These are phyloP conservation scores for Begonia loranthoides DNA, from an alignment of 306 rosid species.

Conservation along the genomic window DNA sequence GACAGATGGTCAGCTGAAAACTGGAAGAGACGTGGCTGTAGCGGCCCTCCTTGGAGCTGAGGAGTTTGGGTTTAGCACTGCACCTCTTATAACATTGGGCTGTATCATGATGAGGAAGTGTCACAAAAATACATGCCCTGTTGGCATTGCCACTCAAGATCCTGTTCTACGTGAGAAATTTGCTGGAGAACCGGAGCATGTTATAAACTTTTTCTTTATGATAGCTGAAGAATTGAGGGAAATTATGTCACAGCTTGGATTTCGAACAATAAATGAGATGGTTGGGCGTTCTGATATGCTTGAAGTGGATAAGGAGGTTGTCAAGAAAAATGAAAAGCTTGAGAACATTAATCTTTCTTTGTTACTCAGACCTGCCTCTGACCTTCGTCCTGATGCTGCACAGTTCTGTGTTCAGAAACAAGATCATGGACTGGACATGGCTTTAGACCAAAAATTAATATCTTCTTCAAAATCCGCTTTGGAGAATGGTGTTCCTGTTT, in stretches of 20 bases:
- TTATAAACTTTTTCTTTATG: slow-evolving; percentile 92
- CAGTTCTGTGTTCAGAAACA: slow-evolving; percentile 89
- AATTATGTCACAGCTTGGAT: slow-evolving; percentile 86
- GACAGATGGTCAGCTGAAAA: slow-evolving; percentile 98
- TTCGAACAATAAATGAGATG: slow-evolving; percentile 74
- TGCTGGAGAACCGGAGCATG: slow-evolving; percentile 99
- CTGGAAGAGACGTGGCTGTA: slow-evolving; percentile 97
- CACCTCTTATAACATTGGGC: slow-evolving; percentile 95
- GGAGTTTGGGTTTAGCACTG: slow-evolving; percentile 98
- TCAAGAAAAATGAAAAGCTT: slow-evolving; percentile 65
- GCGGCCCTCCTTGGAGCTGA: slow-evolving; percentile 99
- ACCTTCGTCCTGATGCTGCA: slow-evolving; percentile 85
- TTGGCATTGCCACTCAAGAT: slow-evolving; percentile 98
- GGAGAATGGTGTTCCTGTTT: slow-evolving; percentile 79
- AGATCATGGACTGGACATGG: slow-evolving; percentile 89
- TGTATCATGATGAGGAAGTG: slow-evolving; percentile 99
- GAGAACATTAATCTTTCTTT: slow-evolving; percentile 78
- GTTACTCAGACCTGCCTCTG: slow-evolving; percentile 90
- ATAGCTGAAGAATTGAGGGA: slow-evolving; percentile 92
- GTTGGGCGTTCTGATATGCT: slow-evolving; percentile 95
- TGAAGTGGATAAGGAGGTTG: slow-evolving; percentile 80
- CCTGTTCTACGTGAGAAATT: slow-evolving; percentile 96
- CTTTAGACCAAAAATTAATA: slow-evolving; percentile 73
- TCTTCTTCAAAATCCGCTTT: slow-evolving; percentile 60
- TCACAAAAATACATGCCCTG: slow-evolving; percentile 98